Base-by-base conservation (phyloP, 345 rosid species). In the Bruguiera parviflora region DNA sequence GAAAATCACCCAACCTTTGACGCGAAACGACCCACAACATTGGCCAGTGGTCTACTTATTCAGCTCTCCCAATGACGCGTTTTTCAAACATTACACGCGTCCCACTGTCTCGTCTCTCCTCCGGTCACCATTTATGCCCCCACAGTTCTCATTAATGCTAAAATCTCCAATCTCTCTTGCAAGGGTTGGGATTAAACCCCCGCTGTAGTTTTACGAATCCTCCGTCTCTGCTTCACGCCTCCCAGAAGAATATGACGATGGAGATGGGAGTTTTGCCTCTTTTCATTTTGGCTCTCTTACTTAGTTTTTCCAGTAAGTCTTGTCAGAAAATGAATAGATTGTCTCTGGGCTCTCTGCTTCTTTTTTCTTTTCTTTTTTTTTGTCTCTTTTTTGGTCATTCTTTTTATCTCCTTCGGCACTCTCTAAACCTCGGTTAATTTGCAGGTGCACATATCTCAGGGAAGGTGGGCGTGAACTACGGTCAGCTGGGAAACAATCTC, bases 401-500 rank as follows among this genome's bases (percentile, higher is more conserved):
- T 27, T 27, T 27, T 27, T 27, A 27, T 31, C 24, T 5, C 6
- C 39, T 21, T 7, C 3, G 5, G 10, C 10, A 32, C 31, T 59
- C 7, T 29, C 21, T 59, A 8, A 63, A 24, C 16, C 52, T 10
- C 67, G 25, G 27, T 18, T 49, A 7, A 16, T 0, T 75, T 72
- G 63, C 80, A 82, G 88, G 71, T n/a, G 84, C 78, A 24, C 79
- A 81, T 74, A 68, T 81, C 77, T 81, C 95, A 3, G 78, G 70
- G 68, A 73, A 80, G 32, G 78, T 85, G 28, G 96, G 98, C 15
- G n/a, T 92, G 5, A 88, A 88, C 96, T 92, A 91, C 59, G 93
- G 90, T 9, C 86, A 84, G 70, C 82, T 87, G n/a, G 96, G 96
- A 4, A 79, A 87, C 84, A 75, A 90, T 74, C 89, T 90, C 32